Percentiles rank a stretch among this genome's conserved stretches.
phyloP scores from a whole-genome alignment of 768 basidiomycete species.

The Fomitopsis serialis region DNA sequence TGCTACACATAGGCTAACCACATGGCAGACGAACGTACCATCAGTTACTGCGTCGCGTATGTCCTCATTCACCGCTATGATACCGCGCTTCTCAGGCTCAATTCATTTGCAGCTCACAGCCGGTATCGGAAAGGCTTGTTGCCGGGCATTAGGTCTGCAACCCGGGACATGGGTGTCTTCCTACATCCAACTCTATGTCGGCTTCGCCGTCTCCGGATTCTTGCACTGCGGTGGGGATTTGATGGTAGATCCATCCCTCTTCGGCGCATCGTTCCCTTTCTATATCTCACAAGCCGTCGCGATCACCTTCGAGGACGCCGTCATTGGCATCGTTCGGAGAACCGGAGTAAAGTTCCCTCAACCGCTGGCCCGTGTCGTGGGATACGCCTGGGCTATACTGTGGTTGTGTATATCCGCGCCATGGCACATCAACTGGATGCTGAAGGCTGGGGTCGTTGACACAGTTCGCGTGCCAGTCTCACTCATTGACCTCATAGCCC shows the following conservation, averaged over 20 bases:
- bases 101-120: conserved; percentile 19
- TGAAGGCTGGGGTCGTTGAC: not conserved
- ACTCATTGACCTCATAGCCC: not conserved
- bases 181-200: conserved; percentile 29
- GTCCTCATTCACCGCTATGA: not conserved
- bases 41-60: conserved; percentile 15
- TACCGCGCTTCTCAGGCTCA: no score
- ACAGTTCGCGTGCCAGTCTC: conserved; percentile 2
- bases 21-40: conserved; percentile 14
- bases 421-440: conserved; percentile 3
- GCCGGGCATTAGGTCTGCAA: conserved; percentile 15
- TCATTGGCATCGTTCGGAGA: conserved; percentile 16
- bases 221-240: conserved; percentile 31
- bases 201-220: conserved; percentile 30
- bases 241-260: conserved; percentile 15
- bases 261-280: conserved; percentile 18
- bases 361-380: not conserved
- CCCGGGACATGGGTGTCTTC: conserved; percentile 21
- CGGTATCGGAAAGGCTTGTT: conserved; percentile 22
- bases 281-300: conserved; percentile 28
- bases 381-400: conserved; percentile 9
- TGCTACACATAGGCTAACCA: not conserved
- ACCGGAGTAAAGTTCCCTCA: not conserved
- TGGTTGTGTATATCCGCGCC: conserved; percentile 8
- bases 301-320: conserved; percentile 30